Conservation (phyloP, 495 filamentous ascomycete genomes). For the Penicillium malachiteum region DNA sequence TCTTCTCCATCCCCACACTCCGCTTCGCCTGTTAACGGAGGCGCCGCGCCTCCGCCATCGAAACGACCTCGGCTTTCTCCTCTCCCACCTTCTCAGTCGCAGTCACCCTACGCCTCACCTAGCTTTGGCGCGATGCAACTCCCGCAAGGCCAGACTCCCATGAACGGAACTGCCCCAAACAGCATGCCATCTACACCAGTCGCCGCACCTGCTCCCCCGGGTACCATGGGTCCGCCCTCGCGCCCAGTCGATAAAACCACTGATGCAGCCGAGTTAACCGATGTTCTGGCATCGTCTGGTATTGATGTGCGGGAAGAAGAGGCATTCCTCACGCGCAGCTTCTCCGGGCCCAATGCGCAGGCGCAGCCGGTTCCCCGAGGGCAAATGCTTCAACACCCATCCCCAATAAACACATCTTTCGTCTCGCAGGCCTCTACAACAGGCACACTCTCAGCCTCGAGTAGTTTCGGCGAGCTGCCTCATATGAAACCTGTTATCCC, state of each 20-base stretch:
- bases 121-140: conserved; percentile 46
- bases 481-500: conserved; percentile 31
- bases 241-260: conserved; percentile 66
- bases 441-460: conserved; percentile 35
- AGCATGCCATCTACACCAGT: conserved; percentile 30
- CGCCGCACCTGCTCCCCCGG: conserved; percentile 39
- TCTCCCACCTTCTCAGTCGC: conserved; percentile 51
- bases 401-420: conserved; percentile 41
- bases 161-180: conserved; percentile 37
- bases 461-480: conserved; percentile 41
- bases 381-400: conserved; percentile 39
- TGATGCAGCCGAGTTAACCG: conserved; percentile 70
- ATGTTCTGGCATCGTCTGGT: conserved; percentile 75
- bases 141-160: conserved; percentile 42
- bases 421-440: conserved; percentile 43
- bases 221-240: conserved; percentile 79
- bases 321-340: conserved; percentile 62
- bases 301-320: conserved; percentile 85
- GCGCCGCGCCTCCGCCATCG: conserved; percentile 49
- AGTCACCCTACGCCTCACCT: conserved; percentile 34
- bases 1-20: conserved; percentile 49
- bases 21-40: conserved; percentile 42
- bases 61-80: conserved; percentile 71
- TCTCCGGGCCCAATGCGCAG: conserved; percentile 48
- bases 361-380: conserved; percentile 43